Evolutionary conservation across 2,329 filamentous ascomycete genomes (phyloP), one percentile per base, ranked within the genome.

Genomic region (Talaromyces sp.): DNA sequence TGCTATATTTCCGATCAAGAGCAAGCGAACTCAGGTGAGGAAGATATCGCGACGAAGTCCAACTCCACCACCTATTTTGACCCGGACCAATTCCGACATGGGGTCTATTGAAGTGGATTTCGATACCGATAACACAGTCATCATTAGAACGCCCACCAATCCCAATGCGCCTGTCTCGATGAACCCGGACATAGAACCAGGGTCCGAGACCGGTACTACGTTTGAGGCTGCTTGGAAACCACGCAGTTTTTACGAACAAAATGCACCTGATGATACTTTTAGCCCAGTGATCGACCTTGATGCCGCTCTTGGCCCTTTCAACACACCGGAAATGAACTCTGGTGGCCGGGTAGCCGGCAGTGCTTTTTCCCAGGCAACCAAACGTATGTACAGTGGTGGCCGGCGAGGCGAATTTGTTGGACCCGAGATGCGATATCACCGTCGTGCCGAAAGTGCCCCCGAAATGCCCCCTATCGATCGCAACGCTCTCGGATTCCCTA

Each of bases 281-380:
- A 91, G 87, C 70, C 88, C 90, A 7, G 89, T 97, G 74, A 96
- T 99, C 65, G 95, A 99, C 74, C 80, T 99, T 50, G 95, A 99
- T 77, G 94, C 93, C 18, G 95, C 94, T 30, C 83, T 98, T 1
- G 93, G 92, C 1, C 92, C 94, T 0, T 96, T 96, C 75, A 95
- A 96, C 69, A 96, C 92, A 0, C 77, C 79, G 7, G 77, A 78
- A 57, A 76, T 76, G 68, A 71, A 73, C n/a, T 68, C 71, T 18
- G 28, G 23, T 23, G 67, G 70, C 27, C 67, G 66, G 40, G 66
- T 68, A 62, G 64, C 70, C 3, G 68, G 69, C 28, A 76, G 72
- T 60, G 72, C 75, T 6, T 77, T 79, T 59, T 74, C 76, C 6
- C 68, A 72, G 56, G 75, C 74, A 55, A 75, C 76, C 5, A 76